These are phyloP conservation scores for Psilocybe sp. DNA, from an alignment of 768 basidiomycete genomes.

Conservation along the genomic window DNA sequence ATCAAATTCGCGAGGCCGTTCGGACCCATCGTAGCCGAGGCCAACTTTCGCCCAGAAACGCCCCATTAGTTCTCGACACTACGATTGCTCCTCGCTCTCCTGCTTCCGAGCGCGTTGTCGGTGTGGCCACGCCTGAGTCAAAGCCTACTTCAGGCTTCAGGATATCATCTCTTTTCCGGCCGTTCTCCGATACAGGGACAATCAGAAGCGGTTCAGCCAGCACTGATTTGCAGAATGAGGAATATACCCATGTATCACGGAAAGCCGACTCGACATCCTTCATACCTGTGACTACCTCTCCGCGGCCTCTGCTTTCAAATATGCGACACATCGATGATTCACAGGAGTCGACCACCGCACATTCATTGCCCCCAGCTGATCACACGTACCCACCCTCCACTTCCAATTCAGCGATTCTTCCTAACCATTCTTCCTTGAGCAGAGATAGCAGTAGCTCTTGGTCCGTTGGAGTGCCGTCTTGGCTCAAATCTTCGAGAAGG, in stretches of 20 bases:
- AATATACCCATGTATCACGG: conserved; percentile 68
- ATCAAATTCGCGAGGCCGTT: conserved; percentile 78
- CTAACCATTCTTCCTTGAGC: conserved; percentile 46
- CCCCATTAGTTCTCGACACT: conserved; percentile 34
- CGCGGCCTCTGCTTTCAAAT: conserved; percentile 5
- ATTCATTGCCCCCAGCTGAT: conserved; percentile 28
- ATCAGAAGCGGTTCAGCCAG: conserved; percentile 22
- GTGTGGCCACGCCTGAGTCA: too few relatives aligned
- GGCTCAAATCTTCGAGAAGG: conserved; percentile 55
- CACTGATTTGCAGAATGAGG: conserved; percentile 46
- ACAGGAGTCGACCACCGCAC: conserved; percentile 6
- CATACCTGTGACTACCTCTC: conserved; percentile 52
- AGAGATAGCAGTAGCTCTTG: conserved; percentile 50
- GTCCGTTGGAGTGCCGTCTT: conserved; percentile 69
- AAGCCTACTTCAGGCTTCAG: conserved; percentile 52
- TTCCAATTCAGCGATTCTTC: conserved; percentile 43
- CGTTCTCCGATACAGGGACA: conserved; percentile 54
- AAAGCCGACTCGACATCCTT: conserved; percentile 54
- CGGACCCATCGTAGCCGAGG: conserved; percentile 49
- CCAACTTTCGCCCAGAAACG: conserved; percentile 36
- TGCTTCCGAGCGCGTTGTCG: too few relatives aligned
- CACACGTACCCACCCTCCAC: conserved; percentile 84
- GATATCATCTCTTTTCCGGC: conserved; percentile 62
- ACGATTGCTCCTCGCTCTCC: conserved; percentile 14
- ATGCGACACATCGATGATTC: conserved; percentile 9